phyloP scores from a whole-genome alignment of 768 basidiomycete genomes.

The Candolleomyces efflorescens region DNA sequence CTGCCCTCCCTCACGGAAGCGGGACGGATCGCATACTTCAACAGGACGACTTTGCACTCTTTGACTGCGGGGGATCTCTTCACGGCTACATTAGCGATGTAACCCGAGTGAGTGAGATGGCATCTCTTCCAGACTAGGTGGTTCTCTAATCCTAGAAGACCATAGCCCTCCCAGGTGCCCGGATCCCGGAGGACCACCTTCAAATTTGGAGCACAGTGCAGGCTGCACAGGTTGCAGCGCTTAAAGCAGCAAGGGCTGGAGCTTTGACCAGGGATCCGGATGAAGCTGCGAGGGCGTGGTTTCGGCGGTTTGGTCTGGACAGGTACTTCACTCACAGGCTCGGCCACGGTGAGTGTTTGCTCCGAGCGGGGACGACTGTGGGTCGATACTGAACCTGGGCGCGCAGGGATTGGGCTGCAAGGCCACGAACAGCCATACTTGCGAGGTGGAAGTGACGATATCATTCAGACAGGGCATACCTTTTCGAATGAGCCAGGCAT shows the following conservation, averaged over 20 bases:
- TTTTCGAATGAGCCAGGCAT: slow-evolving; percentile 83
- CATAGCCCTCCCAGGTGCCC: slow-evolving; percentile 55
- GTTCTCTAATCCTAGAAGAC: slow-evolving; percentile 39
- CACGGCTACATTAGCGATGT: slow-evolving; percentile 78
- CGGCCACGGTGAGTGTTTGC: slow-evolving; percentile 56
- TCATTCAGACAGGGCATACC: slow-evolving; percentile 60
- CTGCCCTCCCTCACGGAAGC: slow-evolving; percentile 80
- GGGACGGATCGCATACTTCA: slow-evolving; percentile 63
- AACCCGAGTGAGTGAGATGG: slow-evolving; percentile 52
- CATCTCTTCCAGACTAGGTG: slow-evolving; percentile 11
- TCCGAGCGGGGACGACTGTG: not conserved
- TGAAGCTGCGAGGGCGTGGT: slow-evolving; percentile 49
- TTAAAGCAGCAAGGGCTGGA: slow-evolving; percentile 43
- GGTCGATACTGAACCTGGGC: not conserved
- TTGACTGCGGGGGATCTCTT: slow-evolving; percentile 69
- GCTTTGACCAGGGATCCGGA: slow-evolving; percentile 55
- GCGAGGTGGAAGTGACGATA: slow-evolving; percentile 57
- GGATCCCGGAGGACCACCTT: slow-evolving; percentile 48
- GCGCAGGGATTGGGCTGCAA: slow-evolving; percentile 76
- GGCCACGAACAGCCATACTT: slow-evolving; percentile 82
- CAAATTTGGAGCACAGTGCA: slow-evolving; percentile 64
- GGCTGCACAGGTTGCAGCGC: slow-evolving; percentile 56
- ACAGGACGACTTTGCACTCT: slow-evolving; percentile 60
- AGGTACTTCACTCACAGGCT: slow-evolving; percentile 76
- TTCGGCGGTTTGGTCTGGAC: slow-evolving; percentile 41